phyloP scores from a whole-genome alignment of 2,329 filamentous ascomycete species.

The Curvularia lunata region DNA sequence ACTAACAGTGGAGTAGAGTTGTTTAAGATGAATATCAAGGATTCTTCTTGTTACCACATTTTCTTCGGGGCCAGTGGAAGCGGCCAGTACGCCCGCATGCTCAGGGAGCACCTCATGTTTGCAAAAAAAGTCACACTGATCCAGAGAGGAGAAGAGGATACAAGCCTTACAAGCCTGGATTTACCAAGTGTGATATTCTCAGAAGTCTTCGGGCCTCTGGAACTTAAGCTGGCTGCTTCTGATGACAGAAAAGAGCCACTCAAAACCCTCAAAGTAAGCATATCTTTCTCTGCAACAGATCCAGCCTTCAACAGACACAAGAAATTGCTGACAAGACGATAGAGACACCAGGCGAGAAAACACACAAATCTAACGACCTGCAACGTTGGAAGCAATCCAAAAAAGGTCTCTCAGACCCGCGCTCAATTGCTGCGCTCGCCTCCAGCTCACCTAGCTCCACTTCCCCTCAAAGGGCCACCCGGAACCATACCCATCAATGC shows the following conservation, averaged over 20 bases:
- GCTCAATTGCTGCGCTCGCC: too few relatives aligned
- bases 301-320: background rate
- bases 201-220: background rate
- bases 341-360: background rate
- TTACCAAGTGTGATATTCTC: background rate
- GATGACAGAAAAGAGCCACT: background rate
- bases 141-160: background rate
- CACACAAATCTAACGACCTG: background rate
- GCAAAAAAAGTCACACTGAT: background rate
- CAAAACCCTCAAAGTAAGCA: background rate
- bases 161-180: background rate
- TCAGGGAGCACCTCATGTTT: background rate
- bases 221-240: background rate
- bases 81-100: background rate
- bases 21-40: background rate
- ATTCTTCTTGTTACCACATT: background rate
- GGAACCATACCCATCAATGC: background rate
- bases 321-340: background rate
- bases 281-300: background rate
- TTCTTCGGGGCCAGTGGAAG: background rate
- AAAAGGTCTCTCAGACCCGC: background rate
- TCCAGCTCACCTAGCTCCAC: background rate
- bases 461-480: background rate
- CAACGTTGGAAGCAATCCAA: background rate
- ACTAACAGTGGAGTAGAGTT: background rate